These are phyloP conservation scores for Cladosporium sp. DNA, from an alignment of 2,329 filamentous ascomycete genomes.

Conservation along the genomic window DNA sequence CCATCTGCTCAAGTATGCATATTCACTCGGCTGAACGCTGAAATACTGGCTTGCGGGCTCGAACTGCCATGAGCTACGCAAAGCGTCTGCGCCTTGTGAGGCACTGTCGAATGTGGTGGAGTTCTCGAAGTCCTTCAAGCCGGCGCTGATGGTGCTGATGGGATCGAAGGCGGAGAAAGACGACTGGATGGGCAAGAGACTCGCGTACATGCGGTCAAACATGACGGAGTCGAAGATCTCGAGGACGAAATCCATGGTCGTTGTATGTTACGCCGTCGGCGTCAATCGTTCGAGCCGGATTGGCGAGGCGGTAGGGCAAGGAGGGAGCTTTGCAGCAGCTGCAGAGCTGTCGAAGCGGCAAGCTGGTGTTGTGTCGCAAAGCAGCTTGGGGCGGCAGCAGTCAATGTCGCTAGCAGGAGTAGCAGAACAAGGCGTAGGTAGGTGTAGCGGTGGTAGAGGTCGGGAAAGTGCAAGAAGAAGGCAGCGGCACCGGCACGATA, in stretches of 20 bases:
- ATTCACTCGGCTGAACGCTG: constrained; percentile 64
- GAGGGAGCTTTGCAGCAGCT: background rate
- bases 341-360: background rate
- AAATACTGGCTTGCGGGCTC: constrained; percentile 69
- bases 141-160: constrained; percentile 44
- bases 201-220: constrained; percentile 75
- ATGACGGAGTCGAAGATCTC: constrained; percentile 78
- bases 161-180: constrained; percentile 52
- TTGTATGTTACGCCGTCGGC: background rate
- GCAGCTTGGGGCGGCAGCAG: background rate
- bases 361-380: background rate
- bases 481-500: no score
- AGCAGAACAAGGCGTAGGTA: no score
- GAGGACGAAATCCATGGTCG: constrained; percentile 83
- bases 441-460: background rate
- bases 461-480: background rate
- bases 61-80: constrained; percentile 50
- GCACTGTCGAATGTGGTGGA: constrained; percentile 38
- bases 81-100: constrained; percentile 10
- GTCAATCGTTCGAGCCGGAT: background rate
- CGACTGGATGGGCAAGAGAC: constrained; percentile 57
- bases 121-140: constrained; percentile 42
- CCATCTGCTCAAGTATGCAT: constrained; percentile 75
- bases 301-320: background rate
- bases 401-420: no score